Evolutionary conservation across 441 rosid genomes (phyloP).

Genomic region (Omphalea diandra): DNA sequence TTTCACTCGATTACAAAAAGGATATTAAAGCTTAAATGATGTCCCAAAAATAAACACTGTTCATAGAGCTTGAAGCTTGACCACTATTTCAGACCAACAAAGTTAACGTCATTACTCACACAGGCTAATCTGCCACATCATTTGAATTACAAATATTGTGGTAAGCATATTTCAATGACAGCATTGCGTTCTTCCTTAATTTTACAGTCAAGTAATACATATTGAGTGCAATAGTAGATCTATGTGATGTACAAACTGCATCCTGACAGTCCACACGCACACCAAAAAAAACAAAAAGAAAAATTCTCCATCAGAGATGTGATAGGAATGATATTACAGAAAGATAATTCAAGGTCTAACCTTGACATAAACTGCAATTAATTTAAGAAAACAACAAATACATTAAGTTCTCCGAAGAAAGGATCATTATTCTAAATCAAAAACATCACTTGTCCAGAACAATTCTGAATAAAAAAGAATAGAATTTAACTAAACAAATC

Average conservation of each 20-base stretch:
- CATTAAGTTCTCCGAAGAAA: not conserved
- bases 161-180: not conserved
- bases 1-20: not conserved
- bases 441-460: not conserved
- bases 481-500: not conserved
- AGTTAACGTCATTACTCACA: not conserved
- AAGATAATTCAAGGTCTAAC: not conserved
- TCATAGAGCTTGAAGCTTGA: not conserved
- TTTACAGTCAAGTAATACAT: not conserved
- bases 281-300: not conserved
- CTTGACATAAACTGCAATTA: conserved; percentile 1
- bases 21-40: not conserved
- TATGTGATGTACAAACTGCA: not conserved
- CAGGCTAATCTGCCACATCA: not conserved
- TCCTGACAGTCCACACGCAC: not conserved
- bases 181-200: not conserved
- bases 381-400: not conserved
- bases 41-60: not conserved
- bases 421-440: not conserved
- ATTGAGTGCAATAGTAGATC: not conserved
- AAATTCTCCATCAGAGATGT: not conserved
- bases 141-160: not conserved
- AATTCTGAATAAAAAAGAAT: not conserved
- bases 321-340: no score
- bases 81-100: not conserved